Evolutionary conservation across 768 basidiomycete species (phyloP).

Genomic region (Pleurotus salmoneostramineus): DNA sequence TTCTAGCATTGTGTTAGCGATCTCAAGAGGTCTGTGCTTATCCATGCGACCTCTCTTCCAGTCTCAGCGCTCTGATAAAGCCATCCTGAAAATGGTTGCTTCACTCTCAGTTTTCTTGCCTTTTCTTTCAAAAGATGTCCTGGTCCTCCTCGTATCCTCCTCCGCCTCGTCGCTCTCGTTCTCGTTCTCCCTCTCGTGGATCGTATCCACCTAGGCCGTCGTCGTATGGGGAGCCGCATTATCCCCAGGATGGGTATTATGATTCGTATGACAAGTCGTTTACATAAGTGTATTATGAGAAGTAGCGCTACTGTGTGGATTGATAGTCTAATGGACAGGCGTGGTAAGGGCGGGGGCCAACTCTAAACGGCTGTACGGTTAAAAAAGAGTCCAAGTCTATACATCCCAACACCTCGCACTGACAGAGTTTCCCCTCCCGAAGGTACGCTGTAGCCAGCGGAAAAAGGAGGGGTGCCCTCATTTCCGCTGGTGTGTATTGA

Average conservation of each 20-base stretch:
- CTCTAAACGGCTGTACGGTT: too few species aligned
- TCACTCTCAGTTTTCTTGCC: slow-evolving; percentile 51
- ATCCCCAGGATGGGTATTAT: slow-evolving; percentile 62
- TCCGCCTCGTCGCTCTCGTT: slow-evolving; percentile 74
- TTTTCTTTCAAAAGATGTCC: slow-evolving; percentile 63
- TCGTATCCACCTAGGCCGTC: slow-evolving; percentile 51
- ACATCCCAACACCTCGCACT: too few species aligned
- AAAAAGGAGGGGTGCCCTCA: too few species aligned
- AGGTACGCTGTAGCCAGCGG: too few species aligned
- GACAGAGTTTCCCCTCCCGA: too few species aligned
- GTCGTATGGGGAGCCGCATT: slow-evolving; percentile 52
- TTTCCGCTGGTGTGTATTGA: too few species aligned
- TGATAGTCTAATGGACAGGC: too few species aligned
- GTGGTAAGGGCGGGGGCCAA: too few species aligned
- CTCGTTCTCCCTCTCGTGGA: slow-evolving; percentile 72
- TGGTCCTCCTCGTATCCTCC: slow-evolving; percentile 77
- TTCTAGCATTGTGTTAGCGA: slow-evolving; percentile 38
- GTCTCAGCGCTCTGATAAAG: slow-evolving; percentile 64
- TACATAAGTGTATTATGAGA: too few species aligned
- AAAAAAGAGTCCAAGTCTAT: too few species aligned
- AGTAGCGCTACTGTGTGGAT: too few species aligned
- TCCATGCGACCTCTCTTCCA: slow-evolving; percentile 81
- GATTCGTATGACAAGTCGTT: slow-evolving; percentile 70
- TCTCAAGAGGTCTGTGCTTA: slow-evolving; percentile 90
- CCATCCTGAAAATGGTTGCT: slow-evolving; percentile 50